Base-by-base conservation (phyloP, 805 yeast species). In the Myxozyma mucilagina region DNA sequence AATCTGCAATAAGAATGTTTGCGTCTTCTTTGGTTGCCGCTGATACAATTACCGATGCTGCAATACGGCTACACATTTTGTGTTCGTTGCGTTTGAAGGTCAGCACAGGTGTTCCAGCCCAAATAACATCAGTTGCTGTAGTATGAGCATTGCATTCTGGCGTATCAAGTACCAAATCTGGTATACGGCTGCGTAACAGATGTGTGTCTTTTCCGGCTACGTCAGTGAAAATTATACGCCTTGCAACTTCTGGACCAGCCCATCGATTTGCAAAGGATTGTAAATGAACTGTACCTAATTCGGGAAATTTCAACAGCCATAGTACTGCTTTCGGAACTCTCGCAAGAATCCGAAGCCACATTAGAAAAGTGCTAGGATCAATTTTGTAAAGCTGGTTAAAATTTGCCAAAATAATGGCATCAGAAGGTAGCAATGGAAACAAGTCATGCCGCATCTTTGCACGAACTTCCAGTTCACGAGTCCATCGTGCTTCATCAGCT, bases 81-180 rank as follows among this genome's bases (percentile, higher is more conserved):
- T 69, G 66, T 24, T 50, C 49, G 53, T 73, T 67, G 14, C 72
- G 57, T 4, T 76, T 73, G 39, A 56, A 70, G 3, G 75, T 71
- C 24, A 73, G 49, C 8, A 73, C 64, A 1, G 75, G 75, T 2
- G 75, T 69, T 11, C 73, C 72, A 3, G 70, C 56, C 75, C 75
- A 73, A 18, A 69, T 44, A 20, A 73, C 73, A 53, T 73, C 75
- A 0, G 74, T 70, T 18, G 76, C 73, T 2, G 75, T 73, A 16
- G 75, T 73, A 51, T 73, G 76, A 38, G 73, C 75, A 56, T 71
- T 73, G 56, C 75, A 73, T 48, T 73, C 75, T 4, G 75, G 75
- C 4, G 76, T 72, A 48, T 73, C 75, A 3, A 73, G 59, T 38
- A 72, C 68, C 32, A 73, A 14, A 53, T 73, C 75, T 14, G 73